Base-by-base conservation (phyloP, 306 rosid genomes). In the Lotus japonicus region DNA sequence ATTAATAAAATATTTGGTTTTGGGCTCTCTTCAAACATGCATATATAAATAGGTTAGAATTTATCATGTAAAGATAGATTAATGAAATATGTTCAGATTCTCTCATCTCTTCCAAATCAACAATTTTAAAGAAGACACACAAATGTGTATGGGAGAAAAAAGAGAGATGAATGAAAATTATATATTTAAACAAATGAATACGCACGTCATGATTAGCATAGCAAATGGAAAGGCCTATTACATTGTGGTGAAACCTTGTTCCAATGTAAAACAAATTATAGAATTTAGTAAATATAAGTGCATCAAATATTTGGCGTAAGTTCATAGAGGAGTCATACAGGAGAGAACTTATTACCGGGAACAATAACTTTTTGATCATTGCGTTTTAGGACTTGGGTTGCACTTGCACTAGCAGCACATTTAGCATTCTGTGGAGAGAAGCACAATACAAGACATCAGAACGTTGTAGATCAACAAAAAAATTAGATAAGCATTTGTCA, bases 371-470 rank as follows among this genome's bases (percentile, higher is more conserved):
- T 82, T 33, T 71, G 83, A 76, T 92, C 56, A 53, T 88, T 71
- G 9, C 80, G 83, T 3, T 81, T 74, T 12, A 85, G 44, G 0
- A 89, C 85, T 74, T 86, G 92, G 15, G 99, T 82, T 82, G 92
- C 79, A 71, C 83, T 64, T 2, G 86, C 74, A 61, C 46, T 67
- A 33, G 76, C 76, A 36, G 85, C 74, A 26, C 94, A 85, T 67
- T 38, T 84, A 21, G 88, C 87, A 80, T 70, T 82, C 98, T 94
- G 80, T 68, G 84, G 49, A 68, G 50, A 53, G 4, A 28, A 58
- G 23, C 62, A 52, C 31, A 66, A 62, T 9, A 70, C 36, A 78
- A 42, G 50, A 67, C 44, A 72, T 66, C 54, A 77, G 60, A 41
- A 61, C 68, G 54, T 21, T 9, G 23, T 19, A 60, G 45, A 63